These are phyloP conservation scores for Myrica gale DNA, from an alignment of 306 rosid genomes.

Conservation along the genomic window DNA sequence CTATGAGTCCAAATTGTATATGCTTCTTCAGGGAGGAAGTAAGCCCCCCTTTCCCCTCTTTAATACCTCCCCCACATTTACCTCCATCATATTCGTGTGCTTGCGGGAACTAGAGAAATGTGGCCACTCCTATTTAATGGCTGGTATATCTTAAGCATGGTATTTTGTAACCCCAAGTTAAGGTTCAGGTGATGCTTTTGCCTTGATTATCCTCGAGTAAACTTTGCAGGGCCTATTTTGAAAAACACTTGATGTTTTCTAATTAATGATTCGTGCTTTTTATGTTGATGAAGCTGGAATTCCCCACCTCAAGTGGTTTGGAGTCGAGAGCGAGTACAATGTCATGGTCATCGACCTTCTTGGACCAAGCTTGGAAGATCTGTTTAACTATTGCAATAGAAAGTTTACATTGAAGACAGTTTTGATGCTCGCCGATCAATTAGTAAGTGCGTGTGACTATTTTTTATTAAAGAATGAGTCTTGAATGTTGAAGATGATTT, in stretches of 20 bases:
- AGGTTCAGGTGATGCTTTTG: background rate
- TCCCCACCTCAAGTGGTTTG: constrained; percentile 99
- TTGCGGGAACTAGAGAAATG: background rate
- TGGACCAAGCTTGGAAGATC: constrained; percentile 98
- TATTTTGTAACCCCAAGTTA: background rate
- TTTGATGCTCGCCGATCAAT: constrained; percentile 98
- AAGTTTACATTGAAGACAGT: constrained; percentile 87
- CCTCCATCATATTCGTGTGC: background rate
- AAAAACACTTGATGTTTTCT: constrained; percentile 24
- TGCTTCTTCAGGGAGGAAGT: constrained; percentile 99
- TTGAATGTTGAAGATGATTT: constrained; percentile 19
- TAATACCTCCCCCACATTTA: background rate
- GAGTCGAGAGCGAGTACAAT: constrained; percentile 93
- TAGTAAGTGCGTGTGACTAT: constrained; percentile 50
- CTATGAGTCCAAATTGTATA: constrained; percentile 95
- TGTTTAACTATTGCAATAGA: constrained; percentile 93
- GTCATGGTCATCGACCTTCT: constrained; percentile 98
- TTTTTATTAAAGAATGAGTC: constrained; percentile 17
- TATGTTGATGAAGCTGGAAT: constrained; percentile 73
- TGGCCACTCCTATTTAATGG: constrained; percentile 8
- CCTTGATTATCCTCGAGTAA: background rate
- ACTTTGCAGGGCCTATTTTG: background rate
- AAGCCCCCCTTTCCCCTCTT: constrained; percentile 33
- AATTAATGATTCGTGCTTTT: constrained; percentile 29
- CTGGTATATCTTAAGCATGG: background rate